Conservation (phyloP, 2,329 filamentous ascomycete genomes). For the Trichoderma pleuroti region DNA sequence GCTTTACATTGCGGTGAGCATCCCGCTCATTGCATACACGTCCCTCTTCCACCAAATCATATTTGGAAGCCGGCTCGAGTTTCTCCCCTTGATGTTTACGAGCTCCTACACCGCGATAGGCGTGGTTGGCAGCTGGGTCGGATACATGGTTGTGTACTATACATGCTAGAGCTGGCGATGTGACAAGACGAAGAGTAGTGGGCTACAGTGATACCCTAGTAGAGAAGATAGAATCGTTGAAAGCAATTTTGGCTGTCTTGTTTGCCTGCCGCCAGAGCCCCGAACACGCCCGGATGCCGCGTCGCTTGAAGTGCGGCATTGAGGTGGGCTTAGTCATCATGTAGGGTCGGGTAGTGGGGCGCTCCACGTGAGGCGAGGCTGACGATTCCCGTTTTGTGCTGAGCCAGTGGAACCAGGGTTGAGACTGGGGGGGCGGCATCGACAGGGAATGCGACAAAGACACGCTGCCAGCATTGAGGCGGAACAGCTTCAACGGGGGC, state of each 20-base stretch:
- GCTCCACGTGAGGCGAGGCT: conserved; percentile 33
- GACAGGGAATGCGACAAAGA: neutral
- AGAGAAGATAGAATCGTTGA: neutral
- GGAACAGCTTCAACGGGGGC: neutral
- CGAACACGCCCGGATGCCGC: neutral
- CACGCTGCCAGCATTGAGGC: neutral
- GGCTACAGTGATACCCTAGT: conserved; percentile 24
- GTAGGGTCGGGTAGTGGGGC: conserved; percentile 25
- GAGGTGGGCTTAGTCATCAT: conserved; percentile 26
- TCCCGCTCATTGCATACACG: conserved; percentile 85
- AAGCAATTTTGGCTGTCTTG: neutral
- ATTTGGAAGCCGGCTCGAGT: conserved; percentile 81
- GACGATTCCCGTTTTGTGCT: conserved; percentile 20
- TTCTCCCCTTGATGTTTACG: conserved; percentile 93
- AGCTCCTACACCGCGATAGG: conserved; percentile 92
- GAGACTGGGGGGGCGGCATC: neutral
- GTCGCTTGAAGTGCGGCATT: conserved; percentile 2
- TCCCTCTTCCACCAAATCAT: conserved; percentile 78
- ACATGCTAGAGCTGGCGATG: conserved; percentile 39
- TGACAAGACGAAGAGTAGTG: neutral
- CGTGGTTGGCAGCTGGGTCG: conserved; percentile 93
- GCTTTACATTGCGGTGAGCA: conserved; percentile 83
- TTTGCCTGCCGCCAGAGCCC: neutral
- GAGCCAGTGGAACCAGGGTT: conserved; percentile 1
- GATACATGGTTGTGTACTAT: conserved; percentile 91